Percentiles rank a stretch among this genome's conserved stretches.
These are phyloP conservation scores for Spathaspora gorwiae DNA, from an alignment of 805 yeast genomes.

Conservation along the genomic window DNA sequence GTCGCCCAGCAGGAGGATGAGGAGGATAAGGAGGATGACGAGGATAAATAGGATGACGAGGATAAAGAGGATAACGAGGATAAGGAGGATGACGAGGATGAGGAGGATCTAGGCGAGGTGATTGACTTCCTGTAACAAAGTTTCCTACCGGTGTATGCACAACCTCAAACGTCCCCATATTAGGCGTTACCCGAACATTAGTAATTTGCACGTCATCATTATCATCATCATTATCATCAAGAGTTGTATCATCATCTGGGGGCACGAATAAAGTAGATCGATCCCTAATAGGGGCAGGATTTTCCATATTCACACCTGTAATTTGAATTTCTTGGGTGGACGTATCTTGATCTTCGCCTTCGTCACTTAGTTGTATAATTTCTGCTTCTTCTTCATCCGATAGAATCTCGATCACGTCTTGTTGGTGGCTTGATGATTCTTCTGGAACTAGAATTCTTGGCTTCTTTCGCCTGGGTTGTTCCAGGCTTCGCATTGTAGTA, in stretches of 20 bases:
- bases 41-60: too few relatives aligned
- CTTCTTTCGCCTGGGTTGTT: neutral
- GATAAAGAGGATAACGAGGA: too few relatives aligned
- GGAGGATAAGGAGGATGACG: too few relatives aligned
- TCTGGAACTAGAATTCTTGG: neutral
- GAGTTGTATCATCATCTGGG: too few relatives aligned
- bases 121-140: too few relatives aligned
- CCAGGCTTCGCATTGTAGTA: too few relatives aligned
- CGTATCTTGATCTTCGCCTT: neutral
- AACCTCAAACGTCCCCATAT: too few relatives aligned
- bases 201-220: conserved; percentile 1
- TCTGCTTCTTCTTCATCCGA: conserved; percentile 9
- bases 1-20: too few relatives aligned
- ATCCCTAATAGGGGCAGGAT: neutral
- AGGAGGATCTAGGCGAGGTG: too few relatives aligned
- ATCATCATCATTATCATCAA: neutral
- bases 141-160: conserved; percentile 5
- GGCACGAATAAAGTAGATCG: too few relatives aligned
- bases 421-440: neutral
- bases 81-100: too few relatives aligned
- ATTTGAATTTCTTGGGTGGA: conserved; percentile 2
- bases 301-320: neutral
- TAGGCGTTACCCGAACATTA: neutral
- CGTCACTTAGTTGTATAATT: conserved; percentile 1
- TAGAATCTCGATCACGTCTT: conserved; percentile 3